These are phyloP conservation scores for Suhomyces xylopsoci DNA, from an alignment of 805 yeast genomes.

Conservation along the genomic window DNA sequence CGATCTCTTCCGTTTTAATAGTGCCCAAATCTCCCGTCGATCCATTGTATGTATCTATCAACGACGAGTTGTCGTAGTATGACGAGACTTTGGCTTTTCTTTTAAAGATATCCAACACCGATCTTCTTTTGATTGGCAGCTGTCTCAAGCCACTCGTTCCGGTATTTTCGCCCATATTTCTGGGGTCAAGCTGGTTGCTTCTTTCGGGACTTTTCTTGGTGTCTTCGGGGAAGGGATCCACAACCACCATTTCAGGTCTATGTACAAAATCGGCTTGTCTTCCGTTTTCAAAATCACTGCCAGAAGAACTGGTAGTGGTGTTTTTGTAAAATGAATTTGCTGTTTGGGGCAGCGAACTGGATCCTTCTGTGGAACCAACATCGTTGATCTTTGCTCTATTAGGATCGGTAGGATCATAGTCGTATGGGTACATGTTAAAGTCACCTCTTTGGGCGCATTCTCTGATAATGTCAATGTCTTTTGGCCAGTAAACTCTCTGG, in stretches of 20 bases:
- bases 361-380: not conserved
- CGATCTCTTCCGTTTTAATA: constrained; percentile 50
- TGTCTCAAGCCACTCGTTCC: not conserved
- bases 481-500: constrained; percentile 53
- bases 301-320: constrained; percentile 5
- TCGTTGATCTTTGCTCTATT: constrained; percentile 49
- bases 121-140: constrained; percentile 26
- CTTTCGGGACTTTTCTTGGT: not conserved
- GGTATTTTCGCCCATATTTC: not conserved
- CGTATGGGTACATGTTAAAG: constrained; percentile 46
- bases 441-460: constrained; percentile 56
- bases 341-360: not conserved
- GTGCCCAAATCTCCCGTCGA: constrained; percentile 33
- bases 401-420: constrained; percentile 56
- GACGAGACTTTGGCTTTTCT: constrained; percentile 20
- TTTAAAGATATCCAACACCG: constrained; percentile 31
- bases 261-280: not conserved
- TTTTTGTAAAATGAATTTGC: constrained; percentile 2
- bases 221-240: not conserved
- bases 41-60: constrained; percentile 29
- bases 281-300: constrained; percentile 5
- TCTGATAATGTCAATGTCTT: constrained; percentile 68
- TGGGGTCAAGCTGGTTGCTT: not conserved
- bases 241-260: not conserved
- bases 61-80: constrained; percentile 27